Percentiles rank a stretch among this genome's conserved stretches.
Conservation (phyloP, 2,329 filamentous ascomycete genomes). For the Apiospora arundinis region DNA sequence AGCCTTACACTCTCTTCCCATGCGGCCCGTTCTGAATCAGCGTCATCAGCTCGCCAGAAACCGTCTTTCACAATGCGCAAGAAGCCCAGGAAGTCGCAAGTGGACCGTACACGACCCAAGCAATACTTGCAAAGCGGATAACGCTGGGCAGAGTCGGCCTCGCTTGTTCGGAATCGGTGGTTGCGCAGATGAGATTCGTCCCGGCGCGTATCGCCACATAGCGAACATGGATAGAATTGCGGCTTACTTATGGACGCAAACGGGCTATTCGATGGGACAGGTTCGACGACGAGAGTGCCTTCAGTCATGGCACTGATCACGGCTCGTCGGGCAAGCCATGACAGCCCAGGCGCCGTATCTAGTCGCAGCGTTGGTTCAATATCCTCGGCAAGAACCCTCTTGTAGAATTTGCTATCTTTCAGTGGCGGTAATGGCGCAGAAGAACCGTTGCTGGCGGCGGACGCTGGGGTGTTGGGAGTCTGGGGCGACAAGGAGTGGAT, state of each 20-base stretch:
- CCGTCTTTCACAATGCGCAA: slow-evolving; percentile 91
- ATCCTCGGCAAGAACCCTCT: slow-evolving; percentile 85
- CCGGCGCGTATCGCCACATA: slow-evolving; percentile 85
- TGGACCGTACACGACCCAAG: slow-evolving; percentile 80
- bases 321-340: slow-evolving; percentile 88
- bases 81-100: slow-evolving; percentile 92
- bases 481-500: slow-evolving; percentile 61
- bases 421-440: slow-evolving; percentile 62
- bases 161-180: slow-evolving; percentile 88
- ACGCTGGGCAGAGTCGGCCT: slow-evolving; percentile 83
- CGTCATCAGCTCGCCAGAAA: slow-evolving; percentile 83
- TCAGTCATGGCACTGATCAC: slow-evolving; percentile 85
- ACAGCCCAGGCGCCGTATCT: slow-evolving; percentile 87
- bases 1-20: slow-evolving; percentile 95
- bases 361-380: slow-evolving; percentile 93
- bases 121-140: slow-evolving; percentile 93
- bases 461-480: slow-evolving; percentile 65
- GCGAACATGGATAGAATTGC: slow-evolving; percentile 73
- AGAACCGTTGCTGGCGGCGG: slow-evolving; percentile 53
- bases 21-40: slow-evolving; percentile 82
- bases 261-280: slow-evolving; percentile 68
- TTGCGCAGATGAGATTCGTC: slow-evolving; percentile 75
- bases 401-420: slow-evolving; percentile 94
- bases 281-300: slow-evolving; percentile 88
- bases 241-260: slow-evolving; percentile 57